Evolutionary conservation across 2,329 filamentous ascomycete species (phyloP), one percentile per base, ranked within the genome.

Genomic region (Ophiostoma montium): DNA sequence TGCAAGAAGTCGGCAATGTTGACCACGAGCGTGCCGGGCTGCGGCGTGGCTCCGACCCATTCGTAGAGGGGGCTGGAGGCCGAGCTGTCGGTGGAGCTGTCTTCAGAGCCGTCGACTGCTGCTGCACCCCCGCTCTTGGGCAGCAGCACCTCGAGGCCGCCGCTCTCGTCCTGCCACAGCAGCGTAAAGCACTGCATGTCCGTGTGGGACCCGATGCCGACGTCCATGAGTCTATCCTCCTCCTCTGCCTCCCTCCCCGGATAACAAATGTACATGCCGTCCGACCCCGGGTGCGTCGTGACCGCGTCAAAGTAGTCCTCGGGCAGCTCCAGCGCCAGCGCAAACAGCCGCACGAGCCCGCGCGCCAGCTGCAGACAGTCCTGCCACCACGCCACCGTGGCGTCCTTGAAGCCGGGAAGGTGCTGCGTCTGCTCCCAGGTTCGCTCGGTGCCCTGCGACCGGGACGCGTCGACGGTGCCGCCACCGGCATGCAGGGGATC

Each of bases 201-300:
- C 0, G 67, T 70, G 53, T 72, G 70, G 2, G 66, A 66, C 8
- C 70, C 70, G 1, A 72, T 59, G 0, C 69, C 68, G 9, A 70
- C 63, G n/a, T 66, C 64, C 0, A 46, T 23, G 21, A 23, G 53
- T 11, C 55, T 52, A 21, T 43, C 1, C 15, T 30, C 2, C 30
- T 18, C n/a, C 31, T 13, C 7, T 8, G 11, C 16, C 19, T 31
- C 23, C 42, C 7, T 35, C 19, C 2, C n/a, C 18, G 19, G 58
- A 27, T 59, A 58, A 43, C 54, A 57, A 32, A 56, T 59, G 23
- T 56, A 56, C 21, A 56, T 54, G 30, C 55, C 58, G 46, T 59
- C 57, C 9, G 55, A 51, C 18, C 58, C 58, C 1, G 66, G 68
- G 49, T 67, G 59, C 12, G 56, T 55, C 5, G 70, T 61, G 53